These are phyloP conservation scores for Brachypodium distachyon DNA, from an alignment of 202 grass and related monocot species.

Conservation along the genomic window DNA sequence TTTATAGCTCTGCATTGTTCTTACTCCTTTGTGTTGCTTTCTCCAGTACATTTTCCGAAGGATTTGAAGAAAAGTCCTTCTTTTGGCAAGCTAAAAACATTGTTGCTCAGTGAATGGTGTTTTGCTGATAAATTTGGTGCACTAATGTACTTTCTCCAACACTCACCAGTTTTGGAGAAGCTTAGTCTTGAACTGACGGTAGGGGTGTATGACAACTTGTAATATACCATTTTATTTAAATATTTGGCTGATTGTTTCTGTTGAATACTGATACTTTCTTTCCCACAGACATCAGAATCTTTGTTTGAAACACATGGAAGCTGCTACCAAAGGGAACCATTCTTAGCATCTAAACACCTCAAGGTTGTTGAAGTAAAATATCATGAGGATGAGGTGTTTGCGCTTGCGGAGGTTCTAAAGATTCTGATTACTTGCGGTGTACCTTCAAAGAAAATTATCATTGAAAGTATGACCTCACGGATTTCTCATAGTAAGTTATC, in stretches of 20 bases:
- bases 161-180: background rate
- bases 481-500: background rate
- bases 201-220: background rate
- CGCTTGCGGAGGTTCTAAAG: background rate
- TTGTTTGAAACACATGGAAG: background rate
- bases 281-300: background rate
- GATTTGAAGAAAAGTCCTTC: background rate
- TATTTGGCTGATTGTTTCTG: background rate
- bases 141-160: background rate
- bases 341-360: background rate
- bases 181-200: background rate
- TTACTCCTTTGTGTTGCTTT: background rate
- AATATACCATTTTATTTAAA: background rate
- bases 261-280: background rate
- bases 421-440: background rate
- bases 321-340: background rate
- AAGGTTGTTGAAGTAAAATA: background rate
- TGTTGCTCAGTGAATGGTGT: background rate
- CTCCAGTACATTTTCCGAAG: background rate
- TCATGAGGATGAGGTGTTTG: background rate
- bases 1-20: background rate
- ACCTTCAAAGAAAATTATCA: background rate
- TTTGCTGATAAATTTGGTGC: background rate
- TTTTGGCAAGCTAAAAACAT: background rate
- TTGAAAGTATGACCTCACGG: background rate